Evolutionary conservation across 2,329 filamentous ascomycete species (phyloP).

Genomic region (Chalaropsis ovoidea): DNA sequence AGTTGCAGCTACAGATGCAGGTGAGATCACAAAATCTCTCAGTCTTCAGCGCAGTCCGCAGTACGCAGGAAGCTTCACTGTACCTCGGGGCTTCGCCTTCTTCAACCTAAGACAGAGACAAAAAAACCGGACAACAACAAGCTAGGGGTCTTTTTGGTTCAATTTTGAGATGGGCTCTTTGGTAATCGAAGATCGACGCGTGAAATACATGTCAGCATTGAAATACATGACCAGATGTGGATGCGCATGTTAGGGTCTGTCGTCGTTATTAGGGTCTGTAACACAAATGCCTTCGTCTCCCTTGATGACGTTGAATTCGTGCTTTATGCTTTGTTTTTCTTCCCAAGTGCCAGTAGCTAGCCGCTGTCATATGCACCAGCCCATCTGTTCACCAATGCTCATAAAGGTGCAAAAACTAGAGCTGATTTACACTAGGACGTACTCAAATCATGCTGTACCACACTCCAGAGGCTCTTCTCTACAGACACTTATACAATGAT

Average conservation of each 20-base stretch:
- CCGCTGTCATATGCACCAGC: slow-evolving; percentile 1
- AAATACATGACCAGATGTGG: too few relatives aligned
- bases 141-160: too few relatives aligned
- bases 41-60: background rate
- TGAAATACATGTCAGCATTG: too few relatives aligned
- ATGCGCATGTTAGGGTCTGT: too few relatives aligned
- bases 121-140: too few relatives aligned
- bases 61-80: background rate
- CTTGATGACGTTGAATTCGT: background rate
- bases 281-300: too few relatives aligned
- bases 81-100: background rate
- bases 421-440: too few relatives aligned
- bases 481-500: background rate
- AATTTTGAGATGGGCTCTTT: too few relatives aligned
- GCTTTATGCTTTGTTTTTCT: background rate
- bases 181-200: too few relatives aligned
- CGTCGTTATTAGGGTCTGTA: too few relatives aligned
- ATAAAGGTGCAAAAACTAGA: too few relatives aligned
- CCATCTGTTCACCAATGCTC: background rate
- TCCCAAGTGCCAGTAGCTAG: background rate
- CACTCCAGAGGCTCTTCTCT: background rate
- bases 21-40: background rate
- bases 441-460: background rate
- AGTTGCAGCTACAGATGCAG: background rate
- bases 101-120: background rate